phyloP scores from a whole-genome alignment of 805 yeast species.

The Pichia eremophila region DNA sequence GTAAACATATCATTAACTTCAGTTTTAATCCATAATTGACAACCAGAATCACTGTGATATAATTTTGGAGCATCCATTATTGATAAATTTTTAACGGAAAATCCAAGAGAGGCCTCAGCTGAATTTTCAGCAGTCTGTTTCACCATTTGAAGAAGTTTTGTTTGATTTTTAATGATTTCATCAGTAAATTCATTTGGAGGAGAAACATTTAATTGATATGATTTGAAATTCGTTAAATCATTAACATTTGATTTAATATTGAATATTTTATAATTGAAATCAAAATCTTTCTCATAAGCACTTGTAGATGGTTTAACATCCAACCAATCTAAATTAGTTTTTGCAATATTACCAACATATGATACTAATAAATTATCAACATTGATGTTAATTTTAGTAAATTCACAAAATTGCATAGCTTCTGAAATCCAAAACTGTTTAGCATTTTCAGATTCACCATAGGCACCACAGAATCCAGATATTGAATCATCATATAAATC shows the following conservation, averaged over 20 bases:
- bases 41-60: conserved; percentile 23
- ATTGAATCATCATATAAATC: conserved; percentile 23
- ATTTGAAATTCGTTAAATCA: neutral
- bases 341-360: conserved; percentile 21
- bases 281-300: conserved; percentile 32
- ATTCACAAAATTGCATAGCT: conserved; percentile 28
- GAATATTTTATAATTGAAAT: conserved; percentile 30
- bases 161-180: conserved; percentile 23
- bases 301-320: neutral
- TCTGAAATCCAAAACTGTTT: conserved; percentile 34
- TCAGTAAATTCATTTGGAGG: conserved; percentile 30
- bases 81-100: conserved; percentile 23
- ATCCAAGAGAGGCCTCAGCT: conserved; percentile 24
- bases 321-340: conserved; percentile 1
- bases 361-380: conserved; percentile 27
- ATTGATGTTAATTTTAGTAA: conserved; percentile 21
- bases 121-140: conserved; percentile 20
- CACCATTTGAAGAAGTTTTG: conserved; percentile 17
- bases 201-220: conserved; percentile 15
- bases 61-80: conserved; percentile 28
- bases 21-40: conserved; percentile 45
- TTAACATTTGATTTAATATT: neutral
- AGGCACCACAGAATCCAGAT: conserved; percentile 19
- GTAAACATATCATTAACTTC: conserved; percentile 24
- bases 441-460: conserved; percentile 24